Base-by-base conservation (phyloP, 306 rosid species). In the Hippophae rhamnoides region DNA sequence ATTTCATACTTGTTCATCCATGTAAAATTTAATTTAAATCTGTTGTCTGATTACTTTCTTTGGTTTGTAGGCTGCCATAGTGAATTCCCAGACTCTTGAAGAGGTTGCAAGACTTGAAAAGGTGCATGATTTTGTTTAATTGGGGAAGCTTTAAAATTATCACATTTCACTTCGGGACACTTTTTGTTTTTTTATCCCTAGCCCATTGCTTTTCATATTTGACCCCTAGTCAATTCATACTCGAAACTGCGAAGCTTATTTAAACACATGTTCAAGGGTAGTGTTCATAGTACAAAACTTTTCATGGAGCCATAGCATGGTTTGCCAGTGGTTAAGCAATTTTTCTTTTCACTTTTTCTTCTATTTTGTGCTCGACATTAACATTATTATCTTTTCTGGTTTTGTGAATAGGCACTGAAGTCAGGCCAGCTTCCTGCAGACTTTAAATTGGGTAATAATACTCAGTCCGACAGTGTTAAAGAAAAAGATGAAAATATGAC, bases 51-150 rank as follows among this genome's bases (percentile, higher is more conserved):
- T 4, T 31, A 31, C 38, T 4, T 31, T 77, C 51, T 43, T 25
- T 9, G 52, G 44, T 27, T 27, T 74, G 77, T 84, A 90, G 98
- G 98, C 98, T 73, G 98, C 98, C 70, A 90, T 90, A 62, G 98
- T 90, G 74, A 90, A 85, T 62, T 90, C 98, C 46, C 95, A 83
- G 77, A 90, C 98, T 55, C 95, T 90, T 61, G 98, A 90, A 78
- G 98, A 90, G 79, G 98, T 90, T 67, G 96, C 98, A 52, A 85
- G 98, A 74, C 90, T 90, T 70, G 98, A 90, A 83, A 78, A 90
- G 98, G 98, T 90, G 71, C 69, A 73, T 56, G 40, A 31, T 57
- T 81, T 66, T 43, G 18, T 25, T 58, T 61, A 56, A 23, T 57
- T 59, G 38, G 38, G 38, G 38, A 1, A 9, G 6, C 10, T 7